These are phyloP conservation scores for Themeda triandra DNA, from an alignment of 176 grass and related monocot genomes.

Conservation along the genomic window DNA sequence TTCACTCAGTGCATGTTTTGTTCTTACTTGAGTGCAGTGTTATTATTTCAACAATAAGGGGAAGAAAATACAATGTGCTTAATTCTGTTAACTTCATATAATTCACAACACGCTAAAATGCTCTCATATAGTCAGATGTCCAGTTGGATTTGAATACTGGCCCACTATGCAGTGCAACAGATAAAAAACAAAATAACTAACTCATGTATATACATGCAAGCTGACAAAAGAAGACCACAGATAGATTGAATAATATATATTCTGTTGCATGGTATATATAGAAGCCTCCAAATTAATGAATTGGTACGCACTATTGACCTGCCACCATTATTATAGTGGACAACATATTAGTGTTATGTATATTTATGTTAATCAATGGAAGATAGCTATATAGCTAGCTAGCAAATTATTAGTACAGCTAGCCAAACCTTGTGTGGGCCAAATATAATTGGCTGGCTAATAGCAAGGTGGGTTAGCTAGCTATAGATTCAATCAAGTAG, in stretches of 20 bases:
- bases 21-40: not conserved
- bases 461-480: constrained; percentile 15
- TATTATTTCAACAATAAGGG: not conserved
- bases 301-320: not conserved
- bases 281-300: constrained; percentile 10
- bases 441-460: constrained; percentile 6
- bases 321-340: not conserved
- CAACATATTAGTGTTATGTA: not conserved
- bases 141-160: not conserved
- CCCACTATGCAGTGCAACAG: not conserved
- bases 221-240: not conserved
- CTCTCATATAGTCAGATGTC: no score
- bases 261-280: not conserved
- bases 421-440: constrained; percentile 28
- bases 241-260: not conserved
- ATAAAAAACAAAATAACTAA: not conserved
- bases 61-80: not conserved
- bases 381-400: not conserved
- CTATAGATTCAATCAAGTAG: not conserved
- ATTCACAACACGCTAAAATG: not conserved
- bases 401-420: constrained; percentile 40
- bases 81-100: not conserved
- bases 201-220: not conserved
- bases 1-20: not conserved
- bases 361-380: not conserved